These are phyloP conservation scores for Euphorbia schlechtendalii DNA, from an alignment of 441 rosid species.

Conservation along the genomic window DNA sequence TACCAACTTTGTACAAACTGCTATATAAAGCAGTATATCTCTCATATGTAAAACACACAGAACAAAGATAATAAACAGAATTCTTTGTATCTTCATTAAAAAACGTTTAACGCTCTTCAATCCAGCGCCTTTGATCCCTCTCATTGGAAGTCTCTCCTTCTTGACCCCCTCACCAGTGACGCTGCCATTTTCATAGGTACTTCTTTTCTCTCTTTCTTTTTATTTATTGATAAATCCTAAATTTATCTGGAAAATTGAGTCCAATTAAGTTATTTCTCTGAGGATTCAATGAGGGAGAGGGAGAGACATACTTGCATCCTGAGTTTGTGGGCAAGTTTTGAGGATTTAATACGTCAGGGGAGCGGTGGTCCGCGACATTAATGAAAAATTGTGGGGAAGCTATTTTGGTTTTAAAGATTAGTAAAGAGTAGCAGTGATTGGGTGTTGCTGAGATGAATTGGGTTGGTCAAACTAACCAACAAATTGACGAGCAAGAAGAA, in stretches of 20 bases:
- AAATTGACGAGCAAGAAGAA: constrained; percentile 39
- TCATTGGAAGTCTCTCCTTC: constrained; percentile 69
- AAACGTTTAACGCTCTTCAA: constrained; percentile 64
- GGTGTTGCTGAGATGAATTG: constrained; percentile 76
- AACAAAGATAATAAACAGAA: no score
- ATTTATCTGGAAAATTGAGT: neutral
- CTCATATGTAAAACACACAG: no score
- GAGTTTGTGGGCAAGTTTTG: constrained; percentile 90
- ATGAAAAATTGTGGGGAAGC: constrained; percentile 85
- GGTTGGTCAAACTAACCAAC: constrained; percentile 47
- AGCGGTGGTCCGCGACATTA: constrained; percentile 88
- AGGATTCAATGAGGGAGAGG: constrained; percentile 95
- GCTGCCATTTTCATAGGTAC: constrained; percentile 78
- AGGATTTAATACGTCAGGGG: constrained; percentile 93
- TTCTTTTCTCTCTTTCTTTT: neutral
- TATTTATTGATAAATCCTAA: neutral
- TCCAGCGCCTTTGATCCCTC: constrained; percentile 42
- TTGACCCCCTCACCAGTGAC: constrained; percentile 79
- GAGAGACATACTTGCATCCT: constrained; percentile 89
- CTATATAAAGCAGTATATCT: no score
- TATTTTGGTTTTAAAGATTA: constrained; percentile 57
- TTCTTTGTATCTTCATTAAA: no score
- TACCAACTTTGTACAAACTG: no score
- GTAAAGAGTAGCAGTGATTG: constrained; percentile 80
- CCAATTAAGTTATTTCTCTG: constrained; percentile 46